Evolutionary conservation across 257 asterid species (phyloP), one percentile per base, ranked within the genome.

Genomic region (Scutellaria minor): DNA sequence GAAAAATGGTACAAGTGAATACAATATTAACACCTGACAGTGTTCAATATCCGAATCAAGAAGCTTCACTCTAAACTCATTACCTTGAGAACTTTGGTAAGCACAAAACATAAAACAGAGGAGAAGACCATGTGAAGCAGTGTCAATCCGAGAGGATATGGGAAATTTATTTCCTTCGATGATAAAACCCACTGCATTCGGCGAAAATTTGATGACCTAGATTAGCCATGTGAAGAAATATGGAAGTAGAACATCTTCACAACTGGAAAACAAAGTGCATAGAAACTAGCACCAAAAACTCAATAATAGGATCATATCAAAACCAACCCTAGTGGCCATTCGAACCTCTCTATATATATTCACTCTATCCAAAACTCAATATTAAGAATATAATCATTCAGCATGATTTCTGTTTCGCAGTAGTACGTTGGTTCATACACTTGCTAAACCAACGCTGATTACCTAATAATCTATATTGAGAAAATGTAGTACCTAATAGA

Each of bases 71-170:
- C 54, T 63, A 48, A 31, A 71, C 76, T 45, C 53, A 62, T 72
- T 85, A 95, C 98, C 99, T 87, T 92, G 75, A 95, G 75, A 83
- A 90, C 97, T 79, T 83, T 91, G 80, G 97, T 94, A 52, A 94
- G 85, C 68, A 88, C 47, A 78, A 91, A 91, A 80, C 98, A 94
- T 56, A 91, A 73, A 44, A 88, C 89, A 57, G 98, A 94, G 69
- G 98, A 94, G 88, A 94, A 94, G 72, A 91, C 77, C 98, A 94
- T 94, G 83, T 94, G 98, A 85, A 94, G 96, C 58, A 94, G 87
- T 40, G 98, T 94, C 86, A 94, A 80, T 60, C 92, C 98, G 68
- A 94, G 97, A 61, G 98, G 98, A 82, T 89, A 94, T 13, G 98
- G 97, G 79, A 94, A 94, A 85, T 91, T 91, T 56, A 94, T 87